Base-by-base conservation (phyloP, 2,329 filamentous ascomycete genomes). In the Stagonosporopsis tanaceti region DNA sequence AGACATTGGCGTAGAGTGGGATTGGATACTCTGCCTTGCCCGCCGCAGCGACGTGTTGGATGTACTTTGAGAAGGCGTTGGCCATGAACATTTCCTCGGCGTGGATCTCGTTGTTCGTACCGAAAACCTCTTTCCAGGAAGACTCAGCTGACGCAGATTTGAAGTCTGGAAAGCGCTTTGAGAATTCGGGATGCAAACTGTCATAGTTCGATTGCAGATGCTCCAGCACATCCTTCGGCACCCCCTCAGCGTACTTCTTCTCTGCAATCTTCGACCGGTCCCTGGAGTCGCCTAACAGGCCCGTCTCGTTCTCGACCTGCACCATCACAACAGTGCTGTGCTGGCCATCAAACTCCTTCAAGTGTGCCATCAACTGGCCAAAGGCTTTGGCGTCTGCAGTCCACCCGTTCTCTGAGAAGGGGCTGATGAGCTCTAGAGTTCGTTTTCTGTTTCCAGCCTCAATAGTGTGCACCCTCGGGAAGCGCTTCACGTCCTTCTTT, bases 241-340 rank as follows among this genome's bases (percentile, higher is more conserved):
- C 74, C 5, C 74, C 57, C 25, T 73, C 59, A 3, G 54, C 53
- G 62, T 84, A 85, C 0, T 64, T 74, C 46, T 75, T 66, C 17
- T 83, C 72, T 1, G 81, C 82, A 6, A 66, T 65, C 1, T 64
- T 63, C 3, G 76, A 80, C 2, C 79, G 72, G 61, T 85, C 84
- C 22, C 82, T 75, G 7, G 79, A 84, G 61, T 85, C 83, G 0
- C 82, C 82, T 0, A 85, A 71, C 0, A 85, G 57, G 0, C 84
- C 83, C 0, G 77, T 77, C 69, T 85, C 83, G 39, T 85, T 85
- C 67, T 86, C 81, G n/a, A 86, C 82, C 59, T 85, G 83, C 0
- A 85, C 78, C 83, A 85, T 85, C 2, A 85, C 60, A 0, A 85
- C 82, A 0, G 82, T 85, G 2, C 72, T 77, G 40, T 84, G 74